Evolutionary conservation across 2,329 filamentous ascomycete genomes (phyloP), one percentile per base, ranked within the genome.

Genomic region (Dendryphion nanum): DNA sequence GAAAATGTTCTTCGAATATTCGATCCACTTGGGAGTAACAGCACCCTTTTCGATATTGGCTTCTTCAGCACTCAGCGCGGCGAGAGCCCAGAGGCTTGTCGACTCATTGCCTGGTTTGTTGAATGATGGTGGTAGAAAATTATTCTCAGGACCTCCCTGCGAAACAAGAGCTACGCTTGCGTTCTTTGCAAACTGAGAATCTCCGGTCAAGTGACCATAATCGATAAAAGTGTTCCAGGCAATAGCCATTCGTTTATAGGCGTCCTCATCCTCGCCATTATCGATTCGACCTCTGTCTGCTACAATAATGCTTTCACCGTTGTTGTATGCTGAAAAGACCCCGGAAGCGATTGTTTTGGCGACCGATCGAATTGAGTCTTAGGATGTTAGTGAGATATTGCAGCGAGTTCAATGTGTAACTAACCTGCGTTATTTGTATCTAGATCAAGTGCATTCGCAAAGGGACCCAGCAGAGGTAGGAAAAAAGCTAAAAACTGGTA

Each of bases 21-120:
- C 70, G 13, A 84, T 66, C 82, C 82, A 88, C 7, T 28, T 42
- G n/a, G n/a, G n/a, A n/a, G n/a, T n/a, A n/a, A n/a, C n/a, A n/a
- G n/a, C n/a, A 5, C 5, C 24, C 15, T 30, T 30, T 30, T 7
- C 37, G 37, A 82, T 81, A 56, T 79, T 79, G 37, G 76, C 71
- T 63, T 88, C 84, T 2, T 83, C 79, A 0, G 84, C 84, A 2
- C 80, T 70, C 54, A 88, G 72, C 34, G 81, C 76, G 8, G 80
- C 73, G 18, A 86, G 81, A 6, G 73, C 81, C 84, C 84, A 88
- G 51, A 82, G 82, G 33, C 78, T 79, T 54, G 86, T 81, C 55
- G 86, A 83, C 45, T 86, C 83, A 50, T 87, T 88, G 24, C 81
- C 82, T 51, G 85, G 36, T 8, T 5, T 32, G 15, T 42, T 48